Base-by-base conservation (phyloP, 495 filamentous ascomycete genomes). In the Aspergillus sparsus region DNA sequence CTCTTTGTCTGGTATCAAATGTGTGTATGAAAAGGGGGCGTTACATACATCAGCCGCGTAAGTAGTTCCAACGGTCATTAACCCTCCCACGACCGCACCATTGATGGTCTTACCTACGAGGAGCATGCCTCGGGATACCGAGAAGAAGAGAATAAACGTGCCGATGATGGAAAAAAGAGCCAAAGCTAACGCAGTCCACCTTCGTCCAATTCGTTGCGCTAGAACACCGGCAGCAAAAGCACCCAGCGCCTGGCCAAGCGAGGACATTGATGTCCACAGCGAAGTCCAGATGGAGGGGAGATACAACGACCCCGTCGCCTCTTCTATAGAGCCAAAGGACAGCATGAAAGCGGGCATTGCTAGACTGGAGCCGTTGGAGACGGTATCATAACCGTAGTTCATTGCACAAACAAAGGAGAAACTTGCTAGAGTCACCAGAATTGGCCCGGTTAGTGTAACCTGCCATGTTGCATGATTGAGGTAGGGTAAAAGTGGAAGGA, bases 201-300 rank as follows among this genome's bases (percentile, higher is more conserved):
- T 50, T 42, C 55, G 45, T 2, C 55, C 55, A 15, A 50, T 41
- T 9, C 46, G 49, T 10, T 58, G 34, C 1, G 46, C 49, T 1
- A 58, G 7, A 34, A 31, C 32, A 15, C 55, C 55, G 8, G 42
- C 21, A 35, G 2, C 21, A 36, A 58, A 41, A 18, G 55, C 45
- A 9, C 55, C 55, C 2, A 58, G 6, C 15, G 55, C 55, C 10
- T 58, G 55, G 2, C 36, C 18, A 7, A 58, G 31, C 6, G 45
- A 50, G 27, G 55, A 50, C 55, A 58, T 58, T 7, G 55, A 50
- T 6, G 55, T 58, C 55, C 55, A 58, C 2, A 58, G 18, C 6
- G 55, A 58, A 2, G 55, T 58, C 55, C 55, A 58, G 45, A 51
- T 51, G 2, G 55, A 58, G 0, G 46, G 55, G 8, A 58, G 55